Conservation (phyloP, 2,329 filamentous ascomycete genomes). For the Sphaerulina musiva region DNA sequence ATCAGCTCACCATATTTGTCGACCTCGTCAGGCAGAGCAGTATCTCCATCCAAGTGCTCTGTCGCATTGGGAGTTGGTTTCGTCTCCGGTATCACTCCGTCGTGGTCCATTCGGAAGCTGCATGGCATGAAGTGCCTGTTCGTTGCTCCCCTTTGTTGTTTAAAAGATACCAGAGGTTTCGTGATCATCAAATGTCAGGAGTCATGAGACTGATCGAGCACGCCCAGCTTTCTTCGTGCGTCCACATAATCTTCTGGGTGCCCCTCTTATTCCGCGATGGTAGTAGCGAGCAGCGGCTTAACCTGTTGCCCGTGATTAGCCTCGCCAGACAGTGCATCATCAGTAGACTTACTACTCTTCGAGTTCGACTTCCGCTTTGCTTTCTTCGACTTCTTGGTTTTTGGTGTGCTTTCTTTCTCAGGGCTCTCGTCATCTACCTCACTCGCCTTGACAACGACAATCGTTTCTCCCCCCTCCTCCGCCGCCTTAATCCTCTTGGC, state of each 20-base stretch:
- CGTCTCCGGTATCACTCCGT: too few species aligned
- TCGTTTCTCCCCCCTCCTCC: slow-evolving; percentile 14
- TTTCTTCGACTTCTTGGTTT: slow-evolving; percentile 6
- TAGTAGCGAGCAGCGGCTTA: too few species aligned
- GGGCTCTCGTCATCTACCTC: slow-evolving; percentile 12
- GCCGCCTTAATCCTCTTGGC: slow-evolving; percentile 32
- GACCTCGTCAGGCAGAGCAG: not conserved
- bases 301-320: not conserved
- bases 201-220: too few species aligned
- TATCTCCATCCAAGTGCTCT: not conserved
- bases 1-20: not conserved
- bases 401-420: not conserved
- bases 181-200: too few species aligned
- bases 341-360: not conserved
- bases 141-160: too few species aligned
- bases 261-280: too few species aligned
- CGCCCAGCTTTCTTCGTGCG: too few species aligned
- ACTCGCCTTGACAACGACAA: slow-evolving; percentile 12
- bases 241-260: too few species aligned
- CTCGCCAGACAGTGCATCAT: not conserved
- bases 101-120: too few species aligned
- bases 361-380: slow-evolving; percentile 4
- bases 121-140: too few species aligned
- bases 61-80: too few species aligned
- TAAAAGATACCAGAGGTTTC: too few species aligned